A percentile compares a stretch with the other conserved stretches of the same genome.
phyloP scores from a whole-genome alignment of 805 yeast genomes.

The Saturnispora silvae region DNA sequence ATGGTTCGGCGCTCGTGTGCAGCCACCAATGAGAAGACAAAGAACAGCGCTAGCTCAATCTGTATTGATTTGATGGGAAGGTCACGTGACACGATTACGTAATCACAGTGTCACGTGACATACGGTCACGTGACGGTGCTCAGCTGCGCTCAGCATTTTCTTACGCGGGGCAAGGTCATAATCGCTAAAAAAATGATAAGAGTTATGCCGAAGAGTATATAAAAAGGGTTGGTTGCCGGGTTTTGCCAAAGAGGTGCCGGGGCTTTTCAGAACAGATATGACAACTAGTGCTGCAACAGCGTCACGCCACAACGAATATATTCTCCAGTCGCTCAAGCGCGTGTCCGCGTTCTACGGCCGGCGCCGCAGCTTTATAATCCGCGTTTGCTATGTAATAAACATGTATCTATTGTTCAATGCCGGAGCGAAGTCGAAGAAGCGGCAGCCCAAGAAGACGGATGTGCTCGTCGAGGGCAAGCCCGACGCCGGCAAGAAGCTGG shows the following conservation, averaged over 20 bases:
- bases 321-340: conserved; percentile 6
- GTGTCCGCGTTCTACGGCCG: conserved; percentile 14
- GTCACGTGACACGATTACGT: neutral
- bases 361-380: conserved; percentile 16
- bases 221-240: neutral
- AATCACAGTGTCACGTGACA: too few species aligned
- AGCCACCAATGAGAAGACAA: conserved; percentile 5
- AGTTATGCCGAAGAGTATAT: neutral
- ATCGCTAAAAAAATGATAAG: neutral
- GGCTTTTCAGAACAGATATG: too few species aligned
- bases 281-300: neutral
- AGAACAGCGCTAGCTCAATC: neutral
- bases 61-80: neutral
- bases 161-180: conserved; percentile 1
- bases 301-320: conserved; percentile 7
- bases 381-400: conserved; percentile 17
- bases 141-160: too few species aligned
- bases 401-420: conserved; percentile 21
- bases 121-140: too few species aligned
- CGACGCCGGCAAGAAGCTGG: neutral
- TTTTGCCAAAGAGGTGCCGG: too few species aligned
- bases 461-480: neutral
- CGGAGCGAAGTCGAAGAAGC: conserved; percentile 13
- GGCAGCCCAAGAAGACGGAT: neutral
- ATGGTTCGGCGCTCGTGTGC: conserved; percentile 62